Evolutionary conservation across 2,329 filamentous ascomycete genomes (phyloP).

Genomic region (Aureobasidium subglaciale): DNA sequence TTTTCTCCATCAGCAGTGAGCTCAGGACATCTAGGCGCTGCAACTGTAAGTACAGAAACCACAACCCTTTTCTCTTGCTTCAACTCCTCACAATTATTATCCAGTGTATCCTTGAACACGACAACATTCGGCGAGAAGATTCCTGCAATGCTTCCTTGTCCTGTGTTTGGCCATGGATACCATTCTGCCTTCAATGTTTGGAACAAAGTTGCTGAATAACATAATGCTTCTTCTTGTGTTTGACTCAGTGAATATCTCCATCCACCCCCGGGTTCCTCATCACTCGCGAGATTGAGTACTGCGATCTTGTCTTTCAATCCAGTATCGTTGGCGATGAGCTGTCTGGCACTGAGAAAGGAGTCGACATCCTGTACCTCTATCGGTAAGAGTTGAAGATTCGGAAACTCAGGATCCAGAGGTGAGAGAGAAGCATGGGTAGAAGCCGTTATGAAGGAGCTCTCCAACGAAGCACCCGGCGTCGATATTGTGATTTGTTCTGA

Average conservation of each 20-base stretch:
- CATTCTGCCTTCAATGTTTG: not conserved
- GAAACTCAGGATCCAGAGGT: not conserved
- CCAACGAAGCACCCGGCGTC: not conserved
- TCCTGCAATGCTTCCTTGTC: not conserved
- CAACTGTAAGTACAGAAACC: slow-evolving; percentile 8
- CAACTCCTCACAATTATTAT: not conserved
- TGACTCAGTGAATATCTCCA: slow-evolving; percentile 10
- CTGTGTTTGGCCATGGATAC: slow-evolving; percentile 7
- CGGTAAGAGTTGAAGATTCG: not conserved
- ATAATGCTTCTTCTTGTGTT: slow-evolving; percentile 14
- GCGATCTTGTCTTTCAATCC: not conserved
- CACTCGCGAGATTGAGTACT: slow-evolving; percentile 7
- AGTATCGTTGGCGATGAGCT: not conserved
- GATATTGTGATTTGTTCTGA: not conserved
- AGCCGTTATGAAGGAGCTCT: not conserved
- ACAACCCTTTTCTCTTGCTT: not conserved
- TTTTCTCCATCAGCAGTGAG: not conserved
- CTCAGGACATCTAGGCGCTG: not conserved
- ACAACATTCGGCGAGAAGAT: not conserved
- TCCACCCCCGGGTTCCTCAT: slow-evolving; percentile 9
- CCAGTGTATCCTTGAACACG: slow-evolving; percentile 5
- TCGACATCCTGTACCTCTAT: slow-evolving; percentile 1
- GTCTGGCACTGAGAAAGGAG: not conserved
- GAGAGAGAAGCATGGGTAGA: not conserved
- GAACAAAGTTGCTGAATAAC: slow-evolving; percentile 11